Base-by-base conservation (phyloP, 345 rosid species). In the Citrus australasica region DNA sequence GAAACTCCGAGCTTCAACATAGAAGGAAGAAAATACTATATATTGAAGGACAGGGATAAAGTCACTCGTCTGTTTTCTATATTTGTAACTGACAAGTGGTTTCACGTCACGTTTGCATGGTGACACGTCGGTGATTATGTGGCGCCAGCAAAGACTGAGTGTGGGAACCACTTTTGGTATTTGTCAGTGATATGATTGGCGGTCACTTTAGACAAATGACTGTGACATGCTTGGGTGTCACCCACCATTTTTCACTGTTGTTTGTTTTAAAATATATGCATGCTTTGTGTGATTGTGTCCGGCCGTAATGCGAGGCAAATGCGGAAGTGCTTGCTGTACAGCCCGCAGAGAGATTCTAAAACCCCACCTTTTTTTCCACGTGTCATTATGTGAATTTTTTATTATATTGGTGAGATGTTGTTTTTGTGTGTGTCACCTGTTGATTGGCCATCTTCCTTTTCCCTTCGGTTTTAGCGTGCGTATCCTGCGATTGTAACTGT, bases 331-430 rank as follows among this genome's bases (percentile, higher is more conserved):
- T 28, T 11, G 53, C 46, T 38, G 19, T 32, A 4, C 40, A 48
- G 61, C 62, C 83, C 68, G 35, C 16, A 16, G 46, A 78, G 75
- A 78, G 76, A 78, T 72, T 80, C 81, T 72, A 7, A 78, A 73
- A 27, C 73, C 46, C 5, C 6, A 13, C 8, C 0, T 5, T 35
- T 35, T 62, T 42, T 14, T 33, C 78, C 80, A 79, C 75, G 81
- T 77, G 59, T 78, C 62, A 16, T 4, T 3, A 48, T 9, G 9
- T 1, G 0, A 22, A 30, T 14, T 67, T 77, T 51, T 11, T 0
- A 8, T 7, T 30, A 22, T 30, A 22, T 21, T 53, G 17, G 6
- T 3, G 51, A 6, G 32, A 2, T 37, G 7, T 24, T 3, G 3
- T 8, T 35, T 62, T 25, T 38, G 35, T 74, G 35, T 6, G 71